Evolutionary conservation across 768 basidiomycete genomes (phyloP), one percentile per base, ranked within the genome.

Genomic region (Tephrocybe rancida): DNA sequence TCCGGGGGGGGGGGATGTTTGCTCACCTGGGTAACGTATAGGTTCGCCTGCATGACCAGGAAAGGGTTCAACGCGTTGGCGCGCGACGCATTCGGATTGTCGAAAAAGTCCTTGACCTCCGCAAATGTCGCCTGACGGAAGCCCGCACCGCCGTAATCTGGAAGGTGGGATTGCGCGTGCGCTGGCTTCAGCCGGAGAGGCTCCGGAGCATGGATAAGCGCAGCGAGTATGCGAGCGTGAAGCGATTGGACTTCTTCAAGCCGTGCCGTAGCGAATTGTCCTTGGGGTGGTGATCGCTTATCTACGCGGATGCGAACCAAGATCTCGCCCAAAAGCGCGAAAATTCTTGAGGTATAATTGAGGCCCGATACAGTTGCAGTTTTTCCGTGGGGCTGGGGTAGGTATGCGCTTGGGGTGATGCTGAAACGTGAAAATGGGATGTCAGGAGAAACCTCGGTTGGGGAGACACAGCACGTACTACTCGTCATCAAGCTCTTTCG

Each of bases 21-120:
- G 32, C 79, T 55, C 57, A 88, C 92, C 82, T 95, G 93, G 10
- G 93, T 95, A 61, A 95, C 93, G 61, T 88, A 95, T 37, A 96
- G 75, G 64, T 96, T 96, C 30, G 89, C 90, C 69, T 95, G 93
- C 83, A 93, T 90, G 27, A 96, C 92, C 27, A 95, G 77, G 78
- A 88, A 95, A 18, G 90, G 88, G 66, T 96, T 94, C 48, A 91
- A 79, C 0, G 93, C 92, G 63, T 90, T 90, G 51, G 85, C 90
- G 19, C 89, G 81, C 8, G 85, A 90, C 7, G 91, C 91, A 57
- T 92, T 89, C 11, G 94, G 93, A 62, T 95, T 91, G 59, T 93
- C 87, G 66, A 95, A 96, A 66, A 94, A 92, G 67, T 92, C 88
- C 65, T 89, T 90, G 57, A 96, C 87, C 70, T 94, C 90, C 2